These are phyloP conservation scores for Jamesozyma lodderae DNA, from an alignment of 805 yeast species.

Conservation along the genomic window DNA sequence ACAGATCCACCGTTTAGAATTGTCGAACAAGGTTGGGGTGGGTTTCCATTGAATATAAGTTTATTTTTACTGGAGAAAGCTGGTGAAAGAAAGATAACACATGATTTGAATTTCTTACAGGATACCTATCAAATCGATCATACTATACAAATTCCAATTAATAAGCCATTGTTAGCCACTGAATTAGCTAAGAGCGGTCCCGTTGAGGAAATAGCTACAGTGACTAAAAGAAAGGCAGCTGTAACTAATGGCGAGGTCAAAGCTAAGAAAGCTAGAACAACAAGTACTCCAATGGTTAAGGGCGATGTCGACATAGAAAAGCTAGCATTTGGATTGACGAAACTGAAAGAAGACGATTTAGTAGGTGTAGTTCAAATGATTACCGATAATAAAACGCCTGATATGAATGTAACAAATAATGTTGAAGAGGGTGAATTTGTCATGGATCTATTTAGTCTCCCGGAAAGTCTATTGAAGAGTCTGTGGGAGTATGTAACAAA, in stretches of 20 bases:
- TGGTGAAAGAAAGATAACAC: slow-evolving; percentile 80
- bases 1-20: slow-evolving; percentile 79
- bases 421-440: slow-evolving; percentile 96
- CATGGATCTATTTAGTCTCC: slow-evolving; percentile 88
- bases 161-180: slow-evolving; percentile 61
- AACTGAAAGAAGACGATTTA: slow-evolving; percentile 83
- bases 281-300: slow-evolving; percentile 39
- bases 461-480: slow-evolving; percentile 82
- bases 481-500: slow-evolving; percentile 90
- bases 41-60: slow-evolving; percentile 78
- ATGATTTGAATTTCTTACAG: slow-evolving; percentile 79
- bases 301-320: slow-evolving; percentile 82
- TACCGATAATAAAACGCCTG: slow-evolving; percentile 88
- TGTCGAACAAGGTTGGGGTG: slow-evolving; percentile 98
- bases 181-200: slow-evolving; percentile 75
- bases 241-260: slow-evolving; percentile 30
- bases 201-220: slow-evolving; percentile 45
- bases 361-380: slow-evolving; percentile 96
- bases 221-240: slow-evolving; percentile 22
- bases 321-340: slow-evolving; percentile 82
- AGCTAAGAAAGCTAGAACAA: slow-evolving; percentile 44
- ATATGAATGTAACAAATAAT: slow-evolving; percentile 91
- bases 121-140: slow-evolving; percentile 75
- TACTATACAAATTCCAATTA: slow-evolving; percentile 63
- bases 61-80: slow-evolving; percentile 72